Evolutionary conservation across 2,329 filamentous ascomycete species (phyloP), one percentile per base, ranked within the genome.

Genomic region (Cytospora piceae): DNA sequence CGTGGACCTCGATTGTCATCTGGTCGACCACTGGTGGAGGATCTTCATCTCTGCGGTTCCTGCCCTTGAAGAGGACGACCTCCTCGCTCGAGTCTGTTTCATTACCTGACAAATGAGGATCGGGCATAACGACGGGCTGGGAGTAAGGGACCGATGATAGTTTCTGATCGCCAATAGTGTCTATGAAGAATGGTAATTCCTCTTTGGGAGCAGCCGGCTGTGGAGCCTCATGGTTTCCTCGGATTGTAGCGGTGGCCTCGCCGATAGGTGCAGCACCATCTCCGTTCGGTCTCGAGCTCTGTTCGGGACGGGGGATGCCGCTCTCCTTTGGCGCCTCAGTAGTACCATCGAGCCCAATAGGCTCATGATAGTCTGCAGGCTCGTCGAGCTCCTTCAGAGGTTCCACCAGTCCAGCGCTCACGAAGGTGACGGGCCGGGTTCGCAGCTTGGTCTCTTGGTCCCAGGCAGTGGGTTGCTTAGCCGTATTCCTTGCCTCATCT

Each of bases 11-110:
- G 9, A 71, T 66, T 12, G 67, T 69, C 31, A 80, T 74, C n/a
- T 73, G 67, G 20, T 60, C 62, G 22, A 75, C 32, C 6, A 51
- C 29, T 59, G 49, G 34, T 58, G 31, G 42, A 14, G 52, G 55
- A 24, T 52, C 17, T 20, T 65, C 49, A 55, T 63, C 63, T 52
- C 71, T 72, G 14, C 65, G 71, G 27, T 62, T 68, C 74, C 71
- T 70, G 64, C 72, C 74, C 73, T 80, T 83, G 73, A 91, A 92
- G 0, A 92, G 72, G 56, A 93, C 87, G 6, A 92, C 80, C 69
- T 97, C 92, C 57, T 91, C 90, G 71, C 89, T 90, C 0, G 90
- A 91, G 69, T 87, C 82, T 22, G 70, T 73, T 6, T 67, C 71
- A 4, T 69, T 67, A 39, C 70, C 69, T 8, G 74, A 70, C 2